phyloP scores from a whole-genome alignment of 139 green algal species.

The Limnomonas spitsbergensis region DNA sequence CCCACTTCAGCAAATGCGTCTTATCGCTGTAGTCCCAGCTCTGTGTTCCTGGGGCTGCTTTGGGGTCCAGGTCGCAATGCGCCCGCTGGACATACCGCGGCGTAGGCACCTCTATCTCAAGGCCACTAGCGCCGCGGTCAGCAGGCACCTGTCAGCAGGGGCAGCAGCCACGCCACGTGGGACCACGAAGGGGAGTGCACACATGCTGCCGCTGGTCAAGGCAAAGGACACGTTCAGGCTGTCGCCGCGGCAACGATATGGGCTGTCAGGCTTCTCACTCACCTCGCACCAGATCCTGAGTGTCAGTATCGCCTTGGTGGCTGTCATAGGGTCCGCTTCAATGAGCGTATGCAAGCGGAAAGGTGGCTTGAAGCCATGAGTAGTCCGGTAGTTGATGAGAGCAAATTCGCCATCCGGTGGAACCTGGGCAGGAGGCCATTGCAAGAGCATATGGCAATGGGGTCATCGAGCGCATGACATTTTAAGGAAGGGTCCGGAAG shows the following conservation, averaged over 20 bases:
- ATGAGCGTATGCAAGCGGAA: slow-evolving; percentile 71
- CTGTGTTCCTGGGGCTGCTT: slow-evolving; percentile 29
- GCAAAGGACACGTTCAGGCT: no score
- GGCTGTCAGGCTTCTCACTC: background rate
- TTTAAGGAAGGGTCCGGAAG: no score
- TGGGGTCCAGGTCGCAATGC: slow-evolving; percentile 57
- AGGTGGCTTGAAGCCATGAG: slow-evolving; percentile 77
- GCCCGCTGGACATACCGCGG: slow-evolving; percentile 56
- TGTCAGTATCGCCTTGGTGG: slow-evolving; percentile 31
- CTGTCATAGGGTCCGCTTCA: slow-evolving; percentile 15
- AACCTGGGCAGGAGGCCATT: background rate
- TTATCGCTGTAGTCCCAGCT: slow-evolving; percentile 69
- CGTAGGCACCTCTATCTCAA: slow-evolving; percentile 73
- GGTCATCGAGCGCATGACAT: no score
- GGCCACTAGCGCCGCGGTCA: slow-evolving; percentile 53
- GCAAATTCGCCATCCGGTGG: slow-evolving; percentile 78
- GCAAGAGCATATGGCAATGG: no score
- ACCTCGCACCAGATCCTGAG: slow-evolving; percentile 39
- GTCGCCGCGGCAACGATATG: background rate
- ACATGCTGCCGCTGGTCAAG: no score
- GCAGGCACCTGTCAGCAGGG: slow-evolving; percentile 31
- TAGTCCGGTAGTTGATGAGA: slow-evolving; percentile 92
- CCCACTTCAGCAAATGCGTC: slow-evolving; percentile 65
- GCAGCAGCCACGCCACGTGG: no score
- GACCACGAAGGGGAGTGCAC: no score